Conservation (phyloP, 2,329 filamentous ascomycete species). For the Bipolaris cookei region DNA sequence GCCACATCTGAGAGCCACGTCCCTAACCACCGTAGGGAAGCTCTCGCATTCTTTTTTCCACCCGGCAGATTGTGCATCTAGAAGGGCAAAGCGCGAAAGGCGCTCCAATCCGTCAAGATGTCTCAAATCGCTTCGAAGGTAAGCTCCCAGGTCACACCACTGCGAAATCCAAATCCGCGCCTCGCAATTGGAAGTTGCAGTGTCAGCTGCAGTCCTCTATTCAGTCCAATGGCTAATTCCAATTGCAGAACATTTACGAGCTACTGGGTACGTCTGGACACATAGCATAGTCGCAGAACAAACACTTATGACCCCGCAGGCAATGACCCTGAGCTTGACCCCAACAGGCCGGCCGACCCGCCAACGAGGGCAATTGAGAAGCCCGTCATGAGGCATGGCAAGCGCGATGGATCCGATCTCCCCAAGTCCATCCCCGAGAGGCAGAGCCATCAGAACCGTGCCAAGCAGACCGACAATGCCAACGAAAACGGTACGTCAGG, state of each 20-base stretch:
- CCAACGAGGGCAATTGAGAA: constrained; percentile 92
- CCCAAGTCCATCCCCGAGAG: constrained; percentile 56
- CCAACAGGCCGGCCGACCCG: constrained; percentile 75
- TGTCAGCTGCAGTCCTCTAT: background rate
- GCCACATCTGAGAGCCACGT: constrained; percentile 48
- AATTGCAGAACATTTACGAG: constrained; percentile 87
- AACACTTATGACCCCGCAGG: constrained; percentile 55
- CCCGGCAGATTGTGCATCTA: constrained; percentile 52
- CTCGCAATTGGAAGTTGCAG: constrained; percentile 18
- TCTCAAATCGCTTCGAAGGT: constrained; percentile 55
- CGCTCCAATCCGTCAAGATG: constrained; percentile 51
- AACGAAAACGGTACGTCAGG: constrained; percentile 83
- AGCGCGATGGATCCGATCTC: constrained; percentile 83
- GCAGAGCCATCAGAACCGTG: constrained; percentile 36
- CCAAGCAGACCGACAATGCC: constrained; percentile 64
- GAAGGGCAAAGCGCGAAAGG: constrained; percentile 54
- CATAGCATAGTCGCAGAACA: constrained; percentile 17
- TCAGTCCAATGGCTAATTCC: constrained; percentile 45
- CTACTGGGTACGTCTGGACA: constrained; percentile 78
- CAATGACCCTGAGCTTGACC: constrained; percentile 73
- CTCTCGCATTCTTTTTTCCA: constrained; percentile 43
- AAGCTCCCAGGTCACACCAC: constrained; percentile 30
- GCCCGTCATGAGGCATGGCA: constrained; percentile 74
- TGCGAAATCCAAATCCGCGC: constrained; percentile 13
- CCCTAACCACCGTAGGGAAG: constrained; percentile 48